phyloP scores from a whole-genome alignment of 2,329 filamentous ascomycete species.

The Diaporthe eres region DNA sequence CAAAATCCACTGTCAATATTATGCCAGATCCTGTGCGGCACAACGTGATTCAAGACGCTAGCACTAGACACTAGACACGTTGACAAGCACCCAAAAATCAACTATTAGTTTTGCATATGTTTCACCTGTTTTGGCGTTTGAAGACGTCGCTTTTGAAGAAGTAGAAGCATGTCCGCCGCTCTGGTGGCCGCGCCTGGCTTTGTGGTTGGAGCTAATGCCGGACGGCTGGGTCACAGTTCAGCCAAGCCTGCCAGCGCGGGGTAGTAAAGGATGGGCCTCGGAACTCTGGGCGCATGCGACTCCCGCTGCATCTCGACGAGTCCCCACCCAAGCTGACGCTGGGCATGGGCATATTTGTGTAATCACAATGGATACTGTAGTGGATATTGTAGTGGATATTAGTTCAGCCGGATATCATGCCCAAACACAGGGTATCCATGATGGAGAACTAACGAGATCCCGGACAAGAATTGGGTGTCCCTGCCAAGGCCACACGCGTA shows the following conservation, averaged over 20 bases:
- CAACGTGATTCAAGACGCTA: background rate
- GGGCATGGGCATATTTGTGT: background rate
- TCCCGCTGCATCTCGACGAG: background rate
- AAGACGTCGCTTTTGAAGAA: background rate
- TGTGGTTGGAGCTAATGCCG: background rate
- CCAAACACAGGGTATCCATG: background rate
- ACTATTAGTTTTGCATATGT: background rate
- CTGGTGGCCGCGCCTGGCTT: background rate
- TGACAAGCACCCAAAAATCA: background rate
- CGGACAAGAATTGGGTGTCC: background rate
- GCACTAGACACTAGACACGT: slow-evolving; percentile 6
- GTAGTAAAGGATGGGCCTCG: background rate
- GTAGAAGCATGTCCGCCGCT: background rate
- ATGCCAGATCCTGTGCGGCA: background rate
- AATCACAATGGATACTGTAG: background rate
- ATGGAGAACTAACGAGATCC: background rate
- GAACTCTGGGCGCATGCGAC: background rate
- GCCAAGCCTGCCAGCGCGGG: background rate
- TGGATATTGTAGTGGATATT: background rate
- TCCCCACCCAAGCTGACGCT: background rate
- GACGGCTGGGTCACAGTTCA: background rate
- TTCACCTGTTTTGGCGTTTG: background rate
- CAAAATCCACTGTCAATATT: background rate
- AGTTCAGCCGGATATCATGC: background rate
- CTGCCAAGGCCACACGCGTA: background rate